Percentiles rank a stretch among this genome's conserved stretches.
Evolutionary conservation across 176 grass and related monocot genomes (phyloP).

Genomic region (Lolium multiflorum): DNA sequence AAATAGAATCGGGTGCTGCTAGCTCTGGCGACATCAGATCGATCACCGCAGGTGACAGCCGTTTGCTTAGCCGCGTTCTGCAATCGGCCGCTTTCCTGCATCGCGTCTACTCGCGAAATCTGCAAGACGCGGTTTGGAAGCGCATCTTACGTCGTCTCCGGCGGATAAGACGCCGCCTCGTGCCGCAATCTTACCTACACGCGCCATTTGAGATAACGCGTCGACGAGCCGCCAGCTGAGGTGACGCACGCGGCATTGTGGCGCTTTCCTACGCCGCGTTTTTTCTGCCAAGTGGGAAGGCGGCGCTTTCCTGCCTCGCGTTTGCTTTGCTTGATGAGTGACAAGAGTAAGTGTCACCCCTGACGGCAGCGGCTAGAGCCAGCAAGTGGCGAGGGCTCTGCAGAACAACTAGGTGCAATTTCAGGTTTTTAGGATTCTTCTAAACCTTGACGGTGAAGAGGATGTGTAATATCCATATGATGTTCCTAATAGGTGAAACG

Average conservation of each 20-base stretch:
- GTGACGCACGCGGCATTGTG: background rate
- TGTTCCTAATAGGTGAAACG: no score
- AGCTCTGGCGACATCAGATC: background rate
- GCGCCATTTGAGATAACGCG: background rate
- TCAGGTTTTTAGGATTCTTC: no score
- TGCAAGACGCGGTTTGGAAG: background rate
- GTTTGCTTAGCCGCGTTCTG: constrained; percentile 10
- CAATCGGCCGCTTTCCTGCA: background rate
- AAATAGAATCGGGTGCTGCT: background rate
- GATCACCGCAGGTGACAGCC: background rate
- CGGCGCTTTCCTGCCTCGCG: constrained; percentile 24
- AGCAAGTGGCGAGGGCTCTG: background rate
- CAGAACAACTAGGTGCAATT: background rate
- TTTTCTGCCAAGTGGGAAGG: background rate
- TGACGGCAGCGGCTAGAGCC: background rate
- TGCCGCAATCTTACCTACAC: background rate
- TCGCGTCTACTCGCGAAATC: background rate
- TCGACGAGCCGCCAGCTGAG: background rate
- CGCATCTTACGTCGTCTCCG: background rate
- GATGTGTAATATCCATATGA: no score
- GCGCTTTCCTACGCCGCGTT: background rate
- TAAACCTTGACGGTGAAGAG: no score
- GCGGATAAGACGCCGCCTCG: background rate
- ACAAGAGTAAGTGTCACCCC: background rate
- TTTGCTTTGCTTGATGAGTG: background rate